phyloP scores from a whole-genome alignment of 108 stramenopile genomes.

The Schizochytrium sp. region DNA sequence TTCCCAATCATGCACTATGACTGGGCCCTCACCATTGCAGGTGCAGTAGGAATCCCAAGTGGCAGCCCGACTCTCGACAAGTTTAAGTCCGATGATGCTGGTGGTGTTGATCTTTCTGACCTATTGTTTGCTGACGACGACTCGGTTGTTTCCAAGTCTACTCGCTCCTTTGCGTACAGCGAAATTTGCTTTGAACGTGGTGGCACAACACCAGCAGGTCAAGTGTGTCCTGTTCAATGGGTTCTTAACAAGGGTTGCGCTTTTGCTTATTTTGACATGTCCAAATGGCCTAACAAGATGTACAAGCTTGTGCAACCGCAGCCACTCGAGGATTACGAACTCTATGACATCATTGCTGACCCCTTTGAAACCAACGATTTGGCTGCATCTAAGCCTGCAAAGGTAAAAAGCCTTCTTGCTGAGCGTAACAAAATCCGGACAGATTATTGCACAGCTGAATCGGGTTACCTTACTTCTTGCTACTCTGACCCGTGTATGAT shows the following conservation, averaged over 20 bases:
- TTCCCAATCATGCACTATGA: conserved; percentile 35
- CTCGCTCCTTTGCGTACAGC: conserved; percentile 4
- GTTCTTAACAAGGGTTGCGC: conserved; percentile 27
- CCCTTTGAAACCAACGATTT: conserved; percentile 36
- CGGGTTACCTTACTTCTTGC: background rate
- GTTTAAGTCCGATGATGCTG: background rate
- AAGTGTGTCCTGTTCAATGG: conserved; percentile 43
- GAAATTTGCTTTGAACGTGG: conserved; percentile 45
- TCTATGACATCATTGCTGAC: conserved; percentile 6
- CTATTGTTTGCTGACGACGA: background rate
- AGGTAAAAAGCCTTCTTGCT: background rate
- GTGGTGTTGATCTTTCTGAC: background rate
- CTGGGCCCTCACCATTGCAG: conserved; percentile 27
- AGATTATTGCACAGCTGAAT: background rate
- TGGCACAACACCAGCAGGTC: background rate
- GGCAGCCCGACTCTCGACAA: background rate
- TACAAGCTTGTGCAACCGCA: conserved; percentile 54
- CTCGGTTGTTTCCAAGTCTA: background rate
- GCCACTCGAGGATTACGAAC: background rate
- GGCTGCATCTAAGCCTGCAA: background rate
- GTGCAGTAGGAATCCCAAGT: conserved; percentile 24
- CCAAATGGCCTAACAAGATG: conserved; percentile 26
- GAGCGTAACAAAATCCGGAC: conserved; percentile 2
- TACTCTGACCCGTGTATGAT: conserved; percentile 34
- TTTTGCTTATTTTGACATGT: conserved; percentile 30